Conservation (phyloP, 306 rosid species). For the Citrullus colocynthis region DNA sequence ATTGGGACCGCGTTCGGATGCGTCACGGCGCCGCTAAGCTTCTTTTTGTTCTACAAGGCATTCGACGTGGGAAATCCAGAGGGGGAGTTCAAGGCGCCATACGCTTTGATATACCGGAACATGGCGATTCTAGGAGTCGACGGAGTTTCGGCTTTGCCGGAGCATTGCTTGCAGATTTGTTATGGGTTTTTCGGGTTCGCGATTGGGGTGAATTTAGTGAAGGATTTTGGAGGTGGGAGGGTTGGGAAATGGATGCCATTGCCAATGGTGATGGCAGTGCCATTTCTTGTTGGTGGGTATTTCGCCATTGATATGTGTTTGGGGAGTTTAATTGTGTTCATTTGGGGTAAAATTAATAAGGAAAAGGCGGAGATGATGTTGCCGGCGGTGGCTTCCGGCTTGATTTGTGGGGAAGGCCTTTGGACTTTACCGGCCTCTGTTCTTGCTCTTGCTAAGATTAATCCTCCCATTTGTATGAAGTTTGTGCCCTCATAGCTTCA, state of each 20-base stretch:
- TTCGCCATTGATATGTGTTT: constrained; percentile 76
- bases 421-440: constrained; percentile 89
- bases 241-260: constrained; percentile 84
- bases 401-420: constrained; percentile 89
- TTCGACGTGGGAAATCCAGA: constrained; percentile 55
- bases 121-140: constrained; percentile 43
- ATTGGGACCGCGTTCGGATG: constrained; percentile 74
- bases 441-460: constrained; percentile 74
- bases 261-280: constrained; percentile 91
- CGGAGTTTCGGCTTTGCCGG: constrained; percentile 69
- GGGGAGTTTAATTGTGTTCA: constrained; percentile 56
- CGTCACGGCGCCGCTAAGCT: constrained; percentile 58
- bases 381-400: constrained; percentile 84
- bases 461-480: constrained; percentile 93
- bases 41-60: constrained; percentile 65
- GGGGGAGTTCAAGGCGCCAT: constrained; percentile 93
- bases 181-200: constrained; percentile 38
- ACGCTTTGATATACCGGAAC: constrained; percentile 53
- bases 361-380: constrained; percentile 53
- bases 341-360: constrained; percentile 39
- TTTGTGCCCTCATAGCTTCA: constrained; percentile 35
- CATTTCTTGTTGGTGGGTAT: constrained; percentile 83
- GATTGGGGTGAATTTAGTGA: constrained; percentile 15
- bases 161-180: constrained; percentile 68
- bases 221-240: constrained; percentile 39